These are phyloP conservation scores for Eucalyptus tenuipes DNA, from an alignment of 345 rosid species.

Conservation along the genomic window DNA sequence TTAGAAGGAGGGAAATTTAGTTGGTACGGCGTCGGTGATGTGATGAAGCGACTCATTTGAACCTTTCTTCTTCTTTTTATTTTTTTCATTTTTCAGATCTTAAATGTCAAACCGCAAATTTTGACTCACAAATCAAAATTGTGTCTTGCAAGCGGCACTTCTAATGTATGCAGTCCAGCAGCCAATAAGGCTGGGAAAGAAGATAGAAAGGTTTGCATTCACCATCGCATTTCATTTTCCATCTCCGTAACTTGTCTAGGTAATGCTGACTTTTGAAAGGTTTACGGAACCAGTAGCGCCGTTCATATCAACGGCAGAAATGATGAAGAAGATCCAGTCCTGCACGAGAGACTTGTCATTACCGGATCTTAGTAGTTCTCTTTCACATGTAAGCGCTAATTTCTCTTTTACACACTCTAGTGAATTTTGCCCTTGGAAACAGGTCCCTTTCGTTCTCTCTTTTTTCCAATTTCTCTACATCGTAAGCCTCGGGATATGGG, in stretches of 20 bases:
- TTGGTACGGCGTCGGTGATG: neutral
- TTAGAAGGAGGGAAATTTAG: constrained; percentile 78
- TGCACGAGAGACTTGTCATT: constrained; percentile 66
- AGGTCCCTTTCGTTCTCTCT: neutral
- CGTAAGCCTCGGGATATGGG: neutral
- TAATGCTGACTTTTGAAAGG: constrained; percentile 8
- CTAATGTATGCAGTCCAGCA: constrained; percentile 2
- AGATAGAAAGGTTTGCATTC: constrained; percentile 59
- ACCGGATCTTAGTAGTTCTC: constrained; percentile 21
- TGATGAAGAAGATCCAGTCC: constrained; percentile 73
- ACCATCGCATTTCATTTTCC: neutral
- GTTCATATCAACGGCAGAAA: constrained; percentile 69
- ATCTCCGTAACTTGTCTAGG: neutral
- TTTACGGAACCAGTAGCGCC: constrained; percentile 44
- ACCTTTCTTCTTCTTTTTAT: neutral
- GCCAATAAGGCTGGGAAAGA: constrained; percentile 35
- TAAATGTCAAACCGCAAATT: neutral
- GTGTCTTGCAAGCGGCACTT: neutral
- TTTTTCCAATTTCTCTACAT: neutral
- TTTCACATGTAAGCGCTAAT: constrained; percentile 21
- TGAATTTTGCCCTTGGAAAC: neutral
- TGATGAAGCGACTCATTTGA: neutral
- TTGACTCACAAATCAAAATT: neutral
- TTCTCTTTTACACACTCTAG: neutral
- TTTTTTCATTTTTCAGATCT: neutral